Conservation (phyloP, 345 rosid genomes). For the Euclidium syriacum region DNA sequence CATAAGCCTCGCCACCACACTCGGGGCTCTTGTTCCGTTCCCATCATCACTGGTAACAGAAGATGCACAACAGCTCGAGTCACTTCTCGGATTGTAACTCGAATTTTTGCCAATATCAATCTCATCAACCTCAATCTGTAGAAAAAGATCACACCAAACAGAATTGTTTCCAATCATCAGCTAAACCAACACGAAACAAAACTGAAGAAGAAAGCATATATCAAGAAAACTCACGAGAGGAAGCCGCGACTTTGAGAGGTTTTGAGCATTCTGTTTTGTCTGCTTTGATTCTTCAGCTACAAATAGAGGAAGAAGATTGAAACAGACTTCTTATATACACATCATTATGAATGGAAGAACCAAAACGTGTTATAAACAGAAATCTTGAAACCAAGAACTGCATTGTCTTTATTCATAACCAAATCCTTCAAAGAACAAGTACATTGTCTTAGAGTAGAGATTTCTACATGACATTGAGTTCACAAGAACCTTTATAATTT, state of each 20-base stretch:
- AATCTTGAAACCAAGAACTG: neutral
- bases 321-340: neutral
- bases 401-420: neutral
- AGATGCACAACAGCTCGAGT: conserved; percentile 53
- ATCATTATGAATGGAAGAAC: neutral
- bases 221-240: conserved; percentile 37
- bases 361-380: neutral
- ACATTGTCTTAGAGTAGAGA: neutral
- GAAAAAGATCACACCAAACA: conserved; percentile 7
- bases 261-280: conserved; percentile 12
- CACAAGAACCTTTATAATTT: neutral
- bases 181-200: neutral
- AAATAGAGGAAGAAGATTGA: neutral
- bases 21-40: conserved; percentile 58
- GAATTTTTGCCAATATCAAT: conserved; percentile 36
- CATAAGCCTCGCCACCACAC: conserved; percentile 95
- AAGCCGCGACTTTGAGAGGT: conserved; percentile 25
- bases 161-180: conserved; percentile 1
- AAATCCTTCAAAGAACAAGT: neutral
- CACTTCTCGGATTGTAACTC: conserved; percentile 42
- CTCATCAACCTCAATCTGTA: conserved; percentile 48
- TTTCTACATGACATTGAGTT: neutral
- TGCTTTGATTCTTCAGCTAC: conserved; percentile 25
- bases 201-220: neutral
- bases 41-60: conserved; percentile 72